A percentile compares a stretch with the other conserved stretches of the same genome.
These are phyloP conservation scores for Fusarium incarnatum DNA, from an alignment of 2,329 filamentous ascomycete genomes.

Conservation along the genomic window DNA sequence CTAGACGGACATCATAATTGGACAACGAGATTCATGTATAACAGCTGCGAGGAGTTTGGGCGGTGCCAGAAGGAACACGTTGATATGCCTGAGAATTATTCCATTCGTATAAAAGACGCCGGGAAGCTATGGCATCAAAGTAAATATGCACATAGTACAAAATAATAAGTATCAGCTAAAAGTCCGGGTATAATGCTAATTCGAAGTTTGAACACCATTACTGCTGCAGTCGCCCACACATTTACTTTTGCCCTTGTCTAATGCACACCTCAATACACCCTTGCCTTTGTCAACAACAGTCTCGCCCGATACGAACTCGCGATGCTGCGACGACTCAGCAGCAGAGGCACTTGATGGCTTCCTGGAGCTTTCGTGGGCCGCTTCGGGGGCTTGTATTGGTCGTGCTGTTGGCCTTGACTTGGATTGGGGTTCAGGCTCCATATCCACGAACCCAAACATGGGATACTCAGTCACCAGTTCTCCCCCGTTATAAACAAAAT, in stretches of 20 bases:
- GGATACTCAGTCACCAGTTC: conserved; percentile 19
- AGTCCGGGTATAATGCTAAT: conserved; percentile 19
- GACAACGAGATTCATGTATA: background rate
- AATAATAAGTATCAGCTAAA: background rate
- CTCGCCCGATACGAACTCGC: background rate
- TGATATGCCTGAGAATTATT: background rate
- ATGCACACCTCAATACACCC: conserved; percentile 7
- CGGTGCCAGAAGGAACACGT: background rate
- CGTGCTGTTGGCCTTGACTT: background rate
- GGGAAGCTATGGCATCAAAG: background rate
- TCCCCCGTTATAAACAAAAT: conserved; percentile 48
- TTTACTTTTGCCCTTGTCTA: conserved; percentile 22
- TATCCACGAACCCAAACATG: conserved; percentile 36
- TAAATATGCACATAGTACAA: background rate
- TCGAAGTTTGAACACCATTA: background rate
- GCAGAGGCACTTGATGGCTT: conserved; percentile 16
- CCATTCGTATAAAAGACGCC: background rate
- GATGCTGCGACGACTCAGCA: conserved; percentile 7
- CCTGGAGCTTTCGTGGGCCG: conserved; percentile 9
- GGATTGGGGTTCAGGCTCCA: conserved; percentile 22
- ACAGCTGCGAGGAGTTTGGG: conserved; percentile 9
- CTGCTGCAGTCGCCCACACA: conserved; percentile 8
- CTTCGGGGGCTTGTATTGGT: background rate
- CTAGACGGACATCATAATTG: background rate
- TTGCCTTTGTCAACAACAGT: conserved; percentile 5